These are phyloP conservation scores for Torulaspora quercuum DNA, from an alignment of 805 yeast genomes.

Conservation along the genomic window DNA sequence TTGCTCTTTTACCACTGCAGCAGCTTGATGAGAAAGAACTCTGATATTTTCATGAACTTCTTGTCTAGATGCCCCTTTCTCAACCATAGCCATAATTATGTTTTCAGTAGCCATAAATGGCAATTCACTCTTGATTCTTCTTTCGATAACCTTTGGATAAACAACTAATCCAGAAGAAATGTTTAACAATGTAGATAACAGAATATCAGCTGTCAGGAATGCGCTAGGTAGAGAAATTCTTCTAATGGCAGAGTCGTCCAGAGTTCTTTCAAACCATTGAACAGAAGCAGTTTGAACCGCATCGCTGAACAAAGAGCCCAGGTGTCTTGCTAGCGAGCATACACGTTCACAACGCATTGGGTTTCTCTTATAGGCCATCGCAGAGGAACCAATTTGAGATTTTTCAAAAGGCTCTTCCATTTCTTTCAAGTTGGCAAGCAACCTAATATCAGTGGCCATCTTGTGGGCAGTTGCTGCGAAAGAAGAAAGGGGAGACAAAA, in stretches of 20 bases:
- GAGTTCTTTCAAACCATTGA: constrained; percentile 99
- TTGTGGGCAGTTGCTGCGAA: constrained; percentile 96
- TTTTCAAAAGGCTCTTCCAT: constrained; percentile 98
- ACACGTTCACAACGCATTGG: constrained; percentile 99
- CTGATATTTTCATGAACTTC: constrained; percentile 97
- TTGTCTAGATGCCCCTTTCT: constrained; percentile 95
- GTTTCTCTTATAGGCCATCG: constrained; percentile 99
- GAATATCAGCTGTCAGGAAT: constrained; percentile 90
- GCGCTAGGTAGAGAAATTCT: constrained; percentile 96
- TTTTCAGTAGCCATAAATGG: constrained; percentile 99
- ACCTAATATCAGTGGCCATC: constrained; percentile 94
- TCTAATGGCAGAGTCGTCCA: constrained; percentile 97
- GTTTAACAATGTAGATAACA: constrained; percentile 82
- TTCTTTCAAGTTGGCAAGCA: constrained; percentile 94
- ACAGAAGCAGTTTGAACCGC: constrained; percentile 96
- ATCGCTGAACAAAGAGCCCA: constrained; percentile 87
- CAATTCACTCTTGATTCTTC: constrained; percentile 89
- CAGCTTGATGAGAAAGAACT: constrained; percentile 95
- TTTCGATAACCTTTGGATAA: constrained; percentile 96
- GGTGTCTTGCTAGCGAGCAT: constrained; percentile 94
- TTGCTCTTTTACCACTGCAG: constrained; percentile 93
- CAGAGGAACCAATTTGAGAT: constrained; percentile 96
- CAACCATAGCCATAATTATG: constrained; percentile 99
- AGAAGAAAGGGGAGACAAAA: constrained; percentile 85
- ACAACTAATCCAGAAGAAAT: constrained; percentile 95